These are phyloP conservation scores for Aegilops bicornis DNA, from an alignment of 176 grass and related monocot genomes.

Conservation along the genomic window DNA sequence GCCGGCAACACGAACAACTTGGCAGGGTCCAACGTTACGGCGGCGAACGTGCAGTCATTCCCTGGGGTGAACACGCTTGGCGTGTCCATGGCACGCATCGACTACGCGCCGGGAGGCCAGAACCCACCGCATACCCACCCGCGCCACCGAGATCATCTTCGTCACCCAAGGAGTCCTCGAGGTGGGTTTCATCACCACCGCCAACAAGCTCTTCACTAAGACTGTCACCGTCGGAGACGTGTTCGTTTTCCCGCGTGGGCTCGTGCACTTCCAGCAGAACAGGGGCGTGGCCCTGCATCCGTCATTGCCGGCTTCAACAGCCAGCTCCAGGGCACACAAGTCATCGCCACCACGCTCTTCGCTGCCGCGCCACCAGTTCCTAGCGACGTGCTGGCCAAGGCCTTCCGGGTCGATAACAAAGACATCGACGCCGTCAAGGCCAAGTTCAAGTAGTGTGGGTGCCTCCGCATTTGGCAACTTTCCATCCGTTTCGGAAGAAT, in stretches of 20 bases:
- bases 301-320: constrained; percentile 72
- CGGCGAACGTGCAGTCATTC: constrained; percentile 46
- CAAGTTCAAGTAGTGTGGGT: constrained; percentile 37
- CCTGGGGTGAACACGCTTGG: constrained; percentile 73
- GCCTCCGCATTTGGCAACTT: neutral
- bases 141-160: constrained; percentile 77
- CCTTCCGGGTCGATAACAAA: constrained; percentile 34
- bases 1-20: constrained; percentile 55
- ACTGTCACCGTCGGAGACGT: constrained; percentile 47
- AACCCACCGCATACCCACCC: constrained; percentile 81
- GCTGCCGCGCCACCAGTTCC: constrained; percentile 34
- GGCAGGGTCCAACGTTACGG: constrained; percentile 40
- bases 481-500: neutral
- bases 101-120: constrained; percentile 56
- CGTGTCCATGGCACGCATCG: constrained; percentile 64
- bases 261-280: constrained; percentile 83
- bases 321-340: constrained; percentile 71
- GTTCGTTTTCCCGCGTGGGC: constrained; percentile 66
- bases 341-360: constrained; percentile 60
- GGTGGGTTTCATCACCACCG: constrained; percentile 79
- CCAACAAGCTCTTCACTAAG: constrained; percentile 58
- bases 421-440: constrained; percentile 51
- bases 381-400: constrained; percentile 53
- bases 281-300: constrained; percentile 18
- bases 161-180: constrained; percentile 56